A percentile compares a stretch with the other conserved stretches of the same genome.
Evolutionary conservation across 2,329 filamentous ascomycete species (phyloP).

Genomic region (Fusarium metavorans): DNA sequence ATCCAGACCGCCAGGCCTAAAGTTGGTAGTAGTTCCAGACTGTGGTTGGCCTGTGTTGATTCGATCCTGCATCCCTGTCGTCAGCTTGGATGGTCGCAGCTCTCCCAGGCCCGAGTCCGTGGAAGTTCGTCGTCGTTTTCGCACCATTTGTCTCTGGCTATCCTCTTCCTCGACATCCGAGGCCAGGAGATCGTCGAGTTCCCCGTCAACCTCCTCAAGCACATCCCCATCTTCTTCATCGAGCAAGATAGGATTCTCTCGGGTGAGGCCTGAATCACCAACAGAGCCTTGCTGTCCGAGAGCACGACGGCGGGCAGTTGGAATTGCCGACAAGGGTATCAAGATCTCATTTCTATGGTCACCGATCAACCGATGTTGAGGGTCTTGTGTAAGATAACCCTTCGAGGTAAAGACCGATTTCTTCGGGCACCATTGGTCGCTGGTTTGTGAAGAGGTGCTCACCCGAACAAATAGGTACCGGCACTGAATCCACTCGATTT

Average conservation of each 20-base stretch:
- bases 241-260: slow-evolving; percentile 13
- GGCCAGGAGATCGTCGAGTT: slow-evolving; percentile 37
- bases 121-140: slow-evolving; percentile 36
- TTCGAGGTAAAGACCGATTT: neutral
- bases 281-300: neutral
- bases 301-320: slow-evolving; percentile 31
- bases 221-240: slow-evolving; percentile 3
- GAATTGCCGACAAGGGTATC: slow-evolving; percentile 47
- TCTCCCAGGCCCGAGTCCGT: slow-evolving; percentile 35
- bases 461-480: slow-evolving; percentile 78
- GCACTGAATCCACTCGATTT: slow-evolving; percentile 90
- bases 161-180: slow-evolving; percentile 32
- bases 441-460: slow-evolving; percentile 12
- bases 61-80: slow-evolving; percentile 25
- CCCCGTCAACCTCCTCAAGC: slow-evolving; percentile 13
- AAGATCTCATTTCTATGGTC: neutral
- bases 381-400: slow-evolving; percentile 47
- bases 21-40: slow-evolving; percentile 54
- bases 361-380: slow-evolving; percentile 23
- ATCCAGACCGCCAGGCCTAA: slow-evolving; percentile 76
- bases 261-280: neutral
- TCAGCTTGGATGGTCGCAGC: slow-evolving; percentile 27
- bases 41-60: neutral
- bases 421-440: slow-evolving; percentile 20
- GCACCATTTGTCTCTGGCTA: slow-evolving; percentile 13